Base-by-base conservation (phyloP, 225 moss, liverwort and hornwort genomes). In the Ulota crispa region DNA sequence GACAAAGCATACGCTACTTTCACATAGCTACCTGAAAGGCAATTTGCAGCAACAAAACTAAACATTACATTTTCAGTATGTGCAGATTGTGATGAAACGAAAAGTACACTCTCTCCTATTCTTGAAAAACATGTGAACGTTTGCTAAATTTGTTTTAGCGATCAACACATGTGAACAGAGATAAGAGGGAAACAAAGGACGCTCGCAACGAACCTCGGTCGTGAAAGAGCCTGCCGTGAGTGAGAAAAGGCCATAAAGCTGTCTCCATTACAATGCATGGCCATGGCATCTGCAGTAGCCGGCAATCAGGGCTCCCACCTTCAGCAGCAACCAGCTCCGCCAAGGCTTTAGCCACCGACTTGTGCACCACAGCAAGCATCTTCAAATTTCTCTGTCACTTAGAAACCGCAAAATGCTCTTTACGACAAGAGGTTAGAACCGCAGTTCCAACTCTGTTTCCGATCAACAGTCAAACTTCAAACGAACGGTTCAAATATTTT, bases 291-390 rank as follows among this genome's bases (percentile, higher is more conserved):
- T 73, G 61, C 89, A 89, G 0, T 87, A 77, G 86, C 21, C 91
- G 88, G 41, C 67, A 19, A 42, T 81, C 91, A 61, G 88, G 84
- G 55, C 85, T 71, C 26, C 64, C 81, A 32, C 81, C 20, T 0
- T 82, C 91, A 12, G 89, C 85, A 23, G 87, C 91, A 16, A 67
- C 50, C 11, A 98, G 91, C 78, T 95, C 98, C 90, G 88, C 84
- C 0, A 95, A 94, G 8, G 94, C 91, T 63, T 88, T 74, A 20
- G 94, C 98, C 52, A 98, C 91, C 12, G 87, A 86, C 70, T 91
- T 89, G 80, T 94, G 87, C 71, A 98, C 88, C 8, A 95, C 83
- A 63, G 94, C 91, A 86, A 98, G 91, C 98, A 98, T 98, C 83
- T 84, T 92, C 83, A 56, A 73, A 78, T 26, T 67, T 23, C 4